Base-by-base conservation (phyloP, 192 early-diverging fungal species). In the Coemansia sp. region DNA sequence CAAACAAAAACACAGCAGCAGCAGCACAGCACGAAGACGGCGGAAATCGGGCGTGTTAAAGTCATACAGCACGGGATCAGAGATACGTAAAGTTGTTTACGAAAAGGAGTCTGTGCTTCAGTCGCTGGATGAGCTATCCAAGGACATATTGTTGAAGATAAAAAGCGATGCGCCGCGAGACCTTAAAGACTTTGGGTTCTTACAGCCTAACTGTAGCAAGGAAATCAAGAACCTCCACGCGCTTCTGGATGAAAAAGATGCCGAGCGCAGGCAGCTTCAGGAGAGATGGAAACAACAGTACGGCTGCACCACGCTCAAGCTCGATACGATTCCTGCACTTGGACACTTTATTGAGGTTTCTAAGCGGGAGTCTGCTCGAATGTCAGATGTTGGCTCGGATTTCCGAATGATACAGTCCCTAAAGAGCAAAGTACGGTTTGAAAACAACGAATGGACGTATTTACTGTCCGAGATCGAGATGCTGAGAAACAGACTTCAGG, bases 301-400 rank as follows among this genome's bases (percentile, higher is more conserved):
- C 48, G 32, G 46, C 6, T 72, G 73, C 46, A 5, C 68, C 6
- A 83, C 85, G 6, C 62, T 85, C 8, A 65, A 64, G 41, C 74
- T 89, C 11, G 69, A 85, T 16, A 74, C 69, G 2, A 72, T 67
- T 15, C 67, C 77, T 8, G 75, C 76, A 8, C 67, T 78, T 15
- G 79, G 83, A 12, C 85, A 85, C 32, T 78, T 87, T n/a, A 80
- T 89, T 12, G 88, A 89, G 55, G 72, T 87, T 3, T 78, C 77
- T 6, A 72, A 78, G 46, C 68, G 77, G 4, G 84, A 87, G 26
- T 73, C 84, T 3, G 64, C 37, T 10, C 72, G 71, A n/a, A 41
- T 89, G 8, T 41, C 41, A 5, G 36, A 61, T 11, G 65, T 43
- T 37, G 37, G 22, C 8, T 18, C 42, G 0, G 71, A 71, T 3